These are phyloP conservation scores for Cystofilobasidium bisporidii DNA, from an alignment of 768 basidiomycete species.

Conservation along the genomic window DNA sequence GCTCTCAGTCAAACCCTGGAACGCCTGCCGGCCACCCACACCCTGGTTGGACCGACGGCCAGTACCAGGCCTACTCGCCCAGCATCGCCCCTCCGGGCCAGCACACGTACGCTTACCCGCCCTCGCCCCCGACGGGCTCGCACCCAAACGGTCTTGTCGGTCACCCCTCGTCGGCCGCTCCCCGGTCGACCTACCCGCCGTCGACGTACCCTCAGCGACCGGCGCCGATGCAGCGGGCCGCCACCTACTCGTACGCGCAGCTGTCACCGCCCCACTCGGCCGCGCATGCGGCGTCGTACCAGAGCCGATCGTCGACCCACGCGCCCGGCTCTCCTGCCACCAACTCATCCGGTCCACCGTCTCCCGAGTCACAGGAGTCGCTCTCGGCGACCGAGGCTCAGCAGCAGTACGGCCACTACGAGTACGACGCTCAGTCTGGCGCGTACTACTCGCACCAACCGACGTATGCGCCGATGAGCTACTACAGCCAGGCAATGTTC, in stretches of 20 bases:
- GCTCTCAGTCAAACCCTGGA: not conserved
- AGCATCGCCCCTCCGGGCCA: not conserved
- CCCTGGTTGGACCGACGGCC: not conserved
- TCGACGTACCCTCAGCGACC: not conserved
- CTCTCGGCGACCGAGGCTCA: no score
- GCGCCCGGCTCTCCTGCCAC: constrained; percentile 7
- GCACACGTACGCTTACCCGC: not conserved
- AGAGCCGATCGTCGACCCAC: not conserved
- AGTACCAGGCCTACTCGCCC: not conserved
- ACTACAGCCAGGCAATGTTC: not conserved
- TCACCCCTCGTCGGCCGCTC: not conserved
- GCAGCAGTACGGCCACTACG: not conserved
- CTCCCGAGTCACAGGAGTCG: constrained; percentile 1
- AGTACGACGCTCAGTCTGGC: not conserved
- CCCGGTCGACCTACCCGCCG: not conserved
- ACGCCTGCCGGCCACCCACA: not conserved
- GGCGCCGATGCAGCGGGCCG: not conserved
- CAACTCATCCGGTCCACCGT: constrained; percentile 11
- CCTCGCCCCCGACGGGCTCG: constrained; percentile 1
- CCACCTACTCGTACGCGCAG: constrained; percentile 5
- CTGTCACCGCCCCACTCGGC: constrained; percentile 6
- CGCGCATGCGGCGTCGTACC: not conserved
- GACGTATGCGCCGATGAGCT: not conserved
- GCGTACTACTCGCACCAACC: not conserved
- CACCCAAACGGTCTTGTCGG: not conserved